Conservation (phyloP, 257 asterid species). For the Salvia hispanica region DNA sequence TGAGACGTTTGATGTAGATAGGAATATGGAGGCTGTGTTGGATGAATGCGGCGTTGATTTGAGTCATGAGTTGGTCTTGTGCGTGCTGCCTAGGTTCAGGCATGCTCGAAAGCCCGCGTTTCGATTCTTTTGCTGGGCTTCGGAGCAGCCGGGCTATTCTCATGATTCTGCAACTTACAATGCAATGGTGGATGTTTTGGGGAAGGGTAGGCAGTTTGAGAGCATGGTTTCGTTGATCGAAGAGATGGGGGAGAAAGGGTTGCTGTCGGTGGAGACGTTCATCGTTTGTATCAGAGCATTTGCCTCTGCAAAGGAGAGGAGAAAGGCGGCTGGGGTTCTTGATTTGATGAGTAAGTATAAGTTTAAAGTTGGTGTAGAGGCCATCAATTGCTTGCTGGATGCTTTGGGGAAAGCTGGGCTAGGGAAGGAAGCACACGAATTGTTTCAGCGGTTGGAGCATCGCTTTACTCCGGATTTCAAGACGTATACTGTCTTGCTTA, state of each 20-base stretch:
- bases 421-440: constrained; percentile 71
- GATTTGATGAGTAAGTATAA: constrained; percentile 78
- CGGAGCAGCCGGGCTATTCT: no score
- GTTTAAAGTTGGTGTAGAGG: constrained; percentile 62
- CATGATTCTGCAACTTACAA: no score
- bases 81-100: no score
- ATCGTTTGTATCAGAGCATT: constrained; percentile 59
- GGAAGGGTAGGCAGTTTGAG: constrained; percentile 90
- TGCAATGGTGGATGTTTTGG: constrained; percentile 38
- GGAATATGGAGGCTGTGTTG: constrained; percentile 90
- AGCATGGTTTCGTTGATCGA: no score
- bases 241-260: constrained; percentile 39
- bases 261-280: constrained; percentile 71
- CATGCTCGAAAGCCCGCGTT: no score
- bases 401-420: constrained; percentile 83
- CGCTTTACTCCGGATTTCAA: constrained; percentile 62
- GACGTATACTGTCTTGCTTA: constrained; percentile 72
- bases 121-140: no score
- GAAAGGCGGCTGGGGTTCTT: constrained; percentile 70
- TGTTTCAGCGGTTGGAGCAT: constrained; percentile 71
- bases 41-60: constrained; percentile 60
- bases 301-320: constrained; percentile 88
- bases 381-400: constrained; percentile 75
- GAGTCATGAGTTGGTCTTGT: no score
- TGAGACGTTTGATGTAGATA: constrained; percentile 73